Base-by-base conservation (phyloP, 164 flowering plant species). In the Taxillus chinensis region DNA sequence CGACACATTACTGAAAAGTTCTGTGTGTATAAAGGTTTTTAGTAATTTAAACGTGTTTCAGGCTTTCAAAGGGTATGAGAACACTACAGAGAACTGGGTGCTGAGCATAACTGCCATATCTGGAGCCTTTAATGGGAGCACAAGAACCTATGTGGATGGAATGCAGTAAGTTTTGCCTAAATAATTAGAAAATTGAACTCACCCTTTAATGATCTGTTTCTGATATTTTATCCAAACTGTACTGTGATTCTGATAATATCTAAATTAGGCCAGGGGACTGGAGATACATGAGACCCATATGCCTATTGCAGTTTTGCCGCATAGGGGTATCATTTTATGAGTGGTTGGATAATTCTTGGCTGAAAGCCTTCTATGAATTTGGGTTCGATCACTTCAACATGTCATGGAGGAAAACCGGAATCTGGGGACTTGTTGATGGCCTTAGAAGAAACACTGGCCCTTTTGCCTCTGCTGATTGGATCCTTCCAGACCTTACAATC, bases 91-190 rank as follows among this genome's bases (percentile, higher is more conserved):
- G 73, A 83, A 87, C 65, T 95, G 99, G 99, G 85, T 95, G 5
- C 52, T 91, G 63, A 95, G 99, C 76, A 61, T 95, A 45, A 89
- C 99, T 45, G 72, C 99, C 39, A 77, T 95, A 66, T 91, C 99
- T 3, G 99, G 99, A 8, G 96, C 98, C 0, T 86, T 95, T 66
- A 95, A 91, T 70, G 99, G 98, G 61, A 89, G 96, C 1, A 95
- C 99, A 60, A 86, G 98, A 71, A 75, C 96, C 53, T 95, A 95
- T 72, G 70, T 91, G 7, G 99, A 95, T 81, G 99, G 99, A 27
- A 89, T 95, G 88, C 87, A 77, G 98, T 95, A 68, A 85, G 97
- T 83, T 59, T 10, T 16, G 5, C 45, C 41, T 27, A 27, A 1
- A 43, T 6, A 43, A 43, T 9, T 43, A 43, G 27, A 27, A 27